Percentiles rank a stretch among this genome's conserved stretches.
These are phyloP conservation scores for Rhododendron ferrugineum DNA, from an alignment of 148 eudicot genomes.

Conservation along the genomic window DNA sequence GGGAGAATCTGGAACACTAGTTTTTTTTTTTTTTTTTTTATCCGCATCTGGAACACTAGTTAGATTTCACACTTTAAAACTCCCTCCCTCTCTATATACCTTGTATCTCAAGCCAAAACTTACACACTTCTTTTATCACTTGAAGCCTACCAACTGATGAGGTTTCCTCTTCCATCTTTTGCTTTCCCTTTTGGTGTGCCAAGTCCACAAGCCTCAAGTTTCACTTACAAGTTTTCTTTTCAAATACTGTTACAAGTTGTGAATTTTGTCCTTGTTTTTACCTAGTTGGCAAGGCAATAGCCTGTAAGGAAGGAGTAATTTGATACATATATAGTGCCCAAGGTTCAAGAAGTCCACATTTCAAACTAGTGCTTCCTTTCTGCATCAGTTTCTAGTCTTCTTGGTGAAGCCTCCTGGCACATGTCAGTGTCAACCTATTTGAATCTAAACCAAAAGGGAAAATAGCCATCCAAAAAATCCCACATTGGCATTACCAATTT, in stretches of 20 bases:
- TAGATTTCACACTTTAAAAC: neutral
- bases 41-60: no score
- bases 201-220: neutral
- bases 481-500: no score
- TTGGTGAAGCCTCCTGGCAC: no score
- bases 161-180: neutral
- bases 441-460: no score
- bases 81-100: neutral
- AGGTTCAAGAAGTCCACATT: neutral
- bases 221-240: neutral
- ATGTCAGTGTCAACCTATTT: no score
- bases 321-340: neutral
- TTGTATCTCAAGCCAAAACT: neutral
- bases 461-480: no score
- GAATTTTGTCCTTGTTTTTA: neutral
- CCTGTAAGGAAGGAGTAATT: neutral
- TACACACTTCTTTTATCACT: neutral
- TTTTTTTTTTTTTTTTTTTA: no score
- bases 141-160: neutral
- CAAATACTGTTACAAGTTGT: no score
- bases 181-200: neutral
- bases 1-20: no score
- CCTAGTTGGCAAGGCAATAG: neutral
- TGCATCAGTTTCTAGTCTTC: no score
- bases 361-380: neutral